Conservation (phyloP, 2,329 filamentous ascomycete genomes). For the Ophiostoma piceae region DNA sequence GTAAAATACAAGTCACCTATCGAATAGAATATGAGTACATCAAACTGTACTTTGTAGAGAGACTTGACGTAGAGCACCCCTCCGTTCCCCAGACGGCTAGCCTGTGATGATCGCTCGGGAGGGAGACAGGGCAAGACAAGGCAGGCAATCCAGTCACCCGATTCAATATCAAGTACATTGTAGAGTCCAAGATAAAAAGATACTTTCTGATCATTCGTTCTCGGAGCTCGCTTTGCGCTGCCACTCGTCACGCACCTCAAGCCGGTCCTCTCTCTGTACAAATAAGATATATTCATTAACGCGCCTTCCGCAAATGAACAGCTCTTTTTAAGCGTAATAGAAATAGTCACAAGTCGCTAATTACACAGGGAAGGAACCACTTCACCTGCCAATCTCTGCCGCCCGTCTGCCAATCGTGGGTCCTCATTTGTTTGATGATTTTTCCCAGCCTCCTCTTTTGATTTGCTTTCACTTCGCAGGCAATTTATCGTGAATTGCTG, state of each 20-base stretch:
- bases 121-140: slow-evolving; percentile 7
- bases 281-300: background rate
- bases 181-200: too few relatives aligned
- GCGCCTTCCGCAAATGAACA: background rate
- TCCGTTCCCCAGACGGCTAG: slow-evolving; percentile 19
- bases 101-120: slow-evolving; percentile 10
- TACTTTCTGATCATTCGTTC: too few relatives aligned
- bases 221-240: background rate
- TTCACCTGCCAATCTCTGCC: background rate
- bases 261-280: too few relatives aligned
- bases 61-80: slow-evolving; percentile 8
- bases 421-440: slow-evolving; percentile 3
- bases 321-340: background rate
- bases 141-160: slow-evolving; percentile 4
- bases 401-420: slow-evolving; percentile 8
- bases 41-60: too few relatives aligned
- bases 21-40: background rate
- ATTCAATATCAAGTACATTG: background rate
- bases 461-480: background rate
- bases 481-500: background rate
- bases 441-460: slow-evolving; percentile 13
- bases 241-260: background rate
- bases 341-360: background rate
- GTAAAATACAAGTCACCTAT: background rate
- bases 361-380: slow-evolving; percentile 16